Conservation (phyloP, 805 yeast species). For the Candida nonsorbophila region DNA sequence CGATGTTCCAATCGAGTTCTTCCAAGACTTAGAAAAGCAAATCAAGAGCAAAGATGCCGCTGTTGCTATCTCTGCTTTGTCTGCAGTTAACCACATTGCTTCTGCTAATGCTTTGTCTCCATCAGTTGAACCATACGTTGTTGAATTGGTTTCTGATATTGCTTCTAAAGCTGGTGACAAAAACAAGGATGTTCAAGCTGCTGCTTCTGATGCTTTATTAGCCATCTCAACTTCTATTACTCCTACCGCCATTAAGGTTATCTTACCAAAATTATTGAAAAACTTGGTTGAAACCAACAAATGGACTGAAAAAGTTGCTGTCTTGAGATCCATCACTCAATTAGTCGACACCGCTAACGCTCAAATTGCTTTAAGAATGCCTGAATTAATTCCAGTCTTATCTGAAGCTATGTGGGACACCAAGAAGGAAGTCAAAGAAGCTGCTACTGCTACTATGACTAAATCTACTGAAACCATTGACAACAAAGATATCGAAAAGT, state of each 20-base stretch:
- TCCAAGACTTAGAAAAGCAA: constrained; percentile 68
- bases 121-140: constrained; percentile 93
- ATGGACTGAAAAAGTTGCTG: constrained; percentile 97
- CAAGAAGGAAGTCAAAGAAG: constrained; percentile 94
- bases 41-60: constrained; percentile 65
- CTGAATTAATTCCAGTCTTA: constrained; percentile 95
- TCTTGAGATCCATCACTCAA: constrained; percentile 77
- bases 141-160: constrained; percentile 66
- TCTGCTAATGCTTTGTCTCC: constrained; percentile 74
- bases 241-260: constrained; percentile 88
- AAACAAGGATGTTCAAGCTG: constrained; percentile 65
- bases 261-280: constrained; percentile 74
- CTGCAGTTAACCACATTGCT: constrained; percentile 82
- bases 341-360: constrained; percentile 92
- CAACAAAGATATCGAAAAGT: constrained; percentile 99
- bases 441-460: constrained; percentile 93
- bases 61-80: constrained; percentile 71
- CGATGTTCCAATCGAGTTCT: constrained; percentile 91
- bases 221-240: constrained; percentile 80
- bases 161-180: constrained; percentile 87
- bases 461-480: constrained; percentile 96
- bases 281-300: constrained; percentile 72
- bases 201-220: constrained; percentile 70
- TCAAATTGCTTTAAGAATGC: constrained; percentile 98
- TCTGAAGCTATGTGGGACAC: constrained; percentile 99